A percentile compares a stretch with the other conserved stretches of the same genome.
Evolutionary conservation across 1,139 yeast species (phyloP).

Genomic region (Saccharomyces hybrid): DNA sequence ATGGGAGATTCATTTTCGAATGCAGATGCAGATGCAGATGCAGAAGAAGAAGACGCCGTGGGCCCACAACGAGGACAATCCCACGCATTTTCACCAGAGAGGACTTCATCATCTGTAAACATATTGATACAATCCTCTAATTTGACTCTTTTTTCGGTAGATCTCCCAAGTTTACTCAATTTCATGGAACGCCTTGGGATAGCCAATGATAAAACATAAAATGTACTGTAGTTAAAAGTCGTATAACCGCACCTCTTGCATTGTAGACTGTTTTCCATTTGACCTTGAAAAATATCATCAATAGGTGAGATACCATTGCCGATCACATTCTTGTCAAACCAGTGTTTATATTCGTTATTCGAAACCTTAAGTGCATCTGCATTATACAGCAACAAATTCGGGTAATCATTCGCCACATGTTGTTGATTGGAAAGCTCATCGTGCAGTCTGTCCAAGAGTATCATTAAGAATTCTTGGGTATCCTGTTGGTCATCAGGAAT

Average conservation of each 20-base stretch:
- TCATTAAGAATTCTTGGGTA: conserved; percentile 65
- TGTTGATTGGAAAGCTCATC: conserved; percentile 49
- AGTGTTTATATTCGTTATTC: conserved; percentile 47
- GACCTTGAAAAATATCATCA: conserved; percentile 58
- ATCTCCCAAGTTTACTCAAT: conserved; percentile 24
- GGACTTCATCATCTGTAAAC: conserved; percentile 59
- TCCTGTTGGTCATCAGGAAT: conserved; percentile 74
- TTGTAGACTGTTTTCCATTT: conserved; percentile 53
- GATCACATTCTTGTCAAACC: conserved; percentile 48
- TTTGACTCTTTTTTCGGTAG: conserved; percentile 34
- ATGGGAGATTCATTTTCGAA: conserved; percentile 3
- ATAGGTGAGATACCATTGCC: conserved; percentile 61
- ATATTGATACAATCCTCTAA: conserved; percentile 58
- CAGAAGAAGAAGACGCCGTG: conserved; percentile 8
- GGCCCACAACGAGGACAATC: conserved; percentile 62
- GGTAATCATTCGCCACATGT: conserved; percentile 34
- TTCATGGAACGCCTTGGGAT: conserved; percentile 39
- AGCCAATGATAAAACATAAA: conserved; percentile 58
- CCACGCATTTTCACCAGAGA: conserved; percentile 74
- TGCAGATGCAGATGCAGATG: background rate
- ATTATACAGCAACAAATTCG: conserved; percentile 34
- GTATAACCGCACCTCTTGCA: conserved; percentile 59
- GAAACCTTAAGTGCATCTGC: conserved; percentile 29
- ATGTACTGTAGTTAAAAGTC: conserved; percentile 52
- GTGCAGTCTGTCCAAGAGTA: conserved; percentile 58